A percentile compares a stretch with the other conserved stretches of the same genome.
Evolutionary conservation across 176 grass and related monocot species (phyloP).

Genomic region (Alloteropsis semialata): DNA sequence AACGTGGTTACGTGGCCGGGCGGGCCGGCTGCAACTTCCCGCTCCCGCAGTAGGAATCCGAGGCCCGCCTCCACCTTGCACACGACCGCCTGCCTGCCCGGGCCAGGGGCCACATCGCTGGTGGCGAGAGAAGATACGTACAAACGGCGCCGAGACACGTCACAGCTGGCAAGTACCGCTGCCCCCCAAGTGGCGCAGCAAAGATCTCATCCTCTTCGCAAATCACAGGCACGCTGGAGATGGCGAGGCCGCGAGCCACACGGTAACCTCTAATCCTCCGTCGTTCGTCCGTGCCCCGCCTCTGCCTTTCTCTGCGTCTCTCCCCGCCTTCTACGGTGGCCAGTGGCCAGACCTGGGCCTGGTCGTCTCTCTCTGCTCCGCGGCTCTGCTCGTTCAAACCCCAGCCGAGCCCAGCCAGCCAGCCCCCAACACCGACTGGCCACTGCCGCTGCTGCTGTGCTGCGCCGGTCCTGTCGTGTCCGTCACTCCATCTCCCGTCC

Average conservation of each 20-base stretch:
- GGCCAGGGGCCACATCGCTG: neutral
- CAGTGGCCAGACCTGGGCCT: neutral
- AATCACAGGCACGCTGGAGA: no score
- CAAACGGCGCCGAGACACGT: neutral
- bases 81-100: neutral
- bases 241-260: no score
- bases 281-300: no score
- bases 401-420: neutral
- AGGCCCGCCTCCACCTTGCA: neutral
- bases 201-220: no score
- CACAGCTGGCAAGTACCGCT: neutral
- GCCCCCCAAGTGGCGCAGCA: neutral
- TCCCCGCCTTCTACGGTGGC: neutral
- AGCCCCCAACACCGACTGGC: neutral
- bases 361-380: neutral
- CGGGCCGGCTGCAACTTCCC: no score
- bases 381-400: neutral
- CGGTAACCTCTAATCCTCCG: no score
- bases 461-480: constrained; percentile 34
- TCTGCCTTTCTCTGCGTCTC: no score
- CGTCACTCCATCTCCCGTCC: constrained; percentile 46
- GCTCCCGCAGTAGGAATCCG: neutral
- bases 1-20: no score
- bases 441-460: neutral
- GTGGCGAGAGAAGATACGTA: neutral